These are phyloP conservation scores for Niveomyces coronatus DNA, from an alignment of 2,329 filamentous ascomycete genomes.

Conservation along the genomic window DNA sequence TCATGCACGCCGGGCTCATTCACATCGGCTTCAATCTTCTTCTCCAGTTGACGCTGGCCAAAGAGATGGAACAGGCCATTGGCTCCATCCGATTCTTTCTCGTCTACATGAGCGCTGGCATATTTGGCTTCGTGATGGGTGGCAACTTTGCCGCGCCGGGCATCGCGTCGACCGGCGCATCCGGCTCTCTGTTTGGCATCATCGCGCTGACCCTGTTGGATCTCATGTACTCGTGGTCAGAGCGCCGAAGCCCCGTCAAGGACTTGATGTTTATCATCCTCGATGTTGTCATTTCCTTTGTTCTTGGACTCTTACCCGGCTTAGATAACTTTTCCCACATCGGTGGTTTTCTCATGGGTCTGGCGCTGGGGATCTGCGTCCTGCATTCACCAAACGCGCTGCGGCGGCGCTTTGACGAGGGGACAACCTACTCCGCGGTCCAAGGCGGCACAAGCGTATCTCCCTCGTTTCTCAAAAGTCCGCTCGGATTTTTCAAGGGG, in stretches of 20 bases:
- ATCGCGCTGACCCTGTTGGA: conserved; percentile 83
- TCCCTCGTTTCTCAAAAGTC: conserved; percentile 48
- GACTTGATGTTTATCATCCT: conserved; percentile 82
- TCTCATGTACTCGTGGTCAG: conserved; percentile 83
- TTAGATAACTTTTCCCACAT: conserved; percentile 98
- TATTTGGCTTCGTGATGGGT: conserved; percentile 91
- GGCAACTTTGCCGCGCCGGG: conserved; percentile 82
- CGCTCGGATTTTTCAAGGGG: conserved; percentile 77
- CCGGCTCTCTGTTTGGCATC: conserved; percentile 83
- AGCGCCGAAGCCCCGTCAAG: conserved; percentile 64
- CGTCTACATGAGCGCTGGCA: conserved; percentile 83
- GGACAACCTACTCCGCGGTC: conserved; percentile 63
- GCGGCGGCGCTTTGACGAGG: conserved; percentile 60
- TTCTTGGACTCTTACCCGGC: conserved; percentile 81
- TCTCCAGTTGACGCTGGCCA: conserved; percentile 77
- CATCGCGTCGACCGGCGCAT: conserved; percentile 78
- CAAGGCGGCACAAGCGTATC: conserved; percentile 37
- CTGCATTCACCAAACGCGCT: conserved; percentile 79
- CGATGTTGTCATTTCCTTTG: conserved; percentile 82
- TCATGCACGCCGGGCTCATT: conserved; percentile 85
- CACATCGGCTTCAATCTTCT: conserved; percentile 96
- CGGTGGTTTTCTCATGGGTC: conserved; percentile 86
- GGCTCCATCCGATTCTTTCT: conserved; percentile 79
- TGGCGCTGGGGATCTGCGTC: conserved; percentile 76
- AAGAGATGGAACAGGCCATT: conserved; percentile 87